Percentiles rank a stretch among this genome's conserved stretches.
Conservation (phyloP, 2,329 filamentous ascomycete species). For the Tolypocladium inflatum region DNA sequence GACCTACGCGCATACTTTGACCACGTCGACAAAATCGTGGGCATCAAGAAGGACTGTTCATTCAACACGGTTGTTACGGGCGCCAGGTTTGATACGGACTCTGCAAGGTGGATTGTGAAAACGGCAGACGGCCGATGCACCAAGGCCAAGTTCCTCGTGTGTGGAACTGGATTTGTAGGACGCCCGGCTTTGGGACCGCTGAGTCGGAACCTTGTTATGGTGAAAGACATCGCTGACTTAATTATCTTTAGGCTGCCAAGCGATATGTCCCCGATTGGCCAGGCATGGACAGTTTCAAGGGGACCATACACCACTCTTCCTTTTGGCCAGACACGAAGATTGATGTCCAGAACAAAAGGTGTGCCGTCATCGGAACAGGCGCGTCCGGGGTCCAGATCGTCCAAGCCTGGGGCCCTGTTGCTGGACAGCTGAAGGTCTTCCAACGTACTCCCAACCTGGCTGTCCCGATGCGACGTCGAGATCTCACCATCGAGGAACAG, state of each 20-base stretch:
- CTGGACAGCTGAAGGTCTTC: constrained; percentile 47
- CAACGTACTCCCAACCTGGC: constrained; percentile 59
- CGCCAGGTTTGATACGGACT: constrained; percentile 38
- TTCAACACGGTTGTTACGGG: constrained; percentile 47
- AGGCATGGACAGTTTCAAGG: constrained; percentile 50
- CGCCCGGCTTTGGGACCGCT: no score
- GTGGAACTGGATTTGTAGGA: constrained; percentile 42
- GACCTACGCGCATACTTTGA: constrained; percentile 51
- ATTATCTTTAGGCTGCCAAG: constrained; percentile 35
- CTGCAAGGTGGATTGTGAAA: constrained; percentile 38
- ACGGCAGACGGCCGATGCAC: constrained; percentile 39
- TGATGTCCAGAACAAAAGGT: constrained; percentile 46
- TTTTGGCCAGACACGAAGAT: constrained; percentile 45
- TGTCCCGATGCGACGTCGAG: constrained; percentile 47
- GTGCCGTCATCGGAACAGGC: constrained; percentile 55
- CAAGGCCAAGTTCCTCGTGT: constrained; percentile 40
- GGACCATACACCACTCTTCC: constrained; percentile 48
- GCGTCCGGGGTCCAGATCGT: constrained; percentile 55
- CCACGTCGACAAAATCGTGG: constrained; percentile 44
- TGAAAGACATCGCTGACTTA: not conserved
- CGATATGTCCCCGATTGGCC: constrained; percentile 52
- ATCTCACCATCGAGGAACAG: constrained; percentile 28
- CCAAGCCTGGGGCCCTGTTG: constrained; percentile 48
- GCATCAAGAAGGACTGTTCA: constrained; percentile 45
- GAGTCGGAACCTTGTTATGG: not conserved